These are phyloP conservation scores for Protomyces pachydermus DNA, from an alignment of 1,139 yeast species.

Conservation along the genomic window DNA sequence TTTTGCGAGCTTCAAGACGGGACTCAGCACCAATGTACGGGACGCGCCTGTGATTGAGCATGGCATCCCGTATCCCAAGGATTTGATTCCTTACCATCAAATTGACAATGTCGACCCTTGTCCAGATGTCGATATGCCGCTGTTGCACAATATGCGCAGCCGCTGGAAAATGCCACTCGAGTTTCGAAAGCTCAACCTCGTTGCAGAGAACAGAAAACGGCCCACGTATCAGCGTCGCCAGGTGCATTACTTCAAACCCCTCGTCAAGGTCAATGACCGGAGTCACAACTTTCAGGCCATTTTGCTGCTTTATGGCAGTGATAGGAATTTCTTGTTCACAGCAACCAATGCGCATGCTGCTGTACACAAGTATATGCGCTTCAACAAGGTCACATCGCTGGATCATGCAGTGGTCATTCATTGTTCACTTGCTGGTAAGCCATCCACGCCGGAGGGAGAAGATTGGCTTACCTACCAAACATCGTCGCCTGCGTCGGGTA, in stretches of 20 bases:
- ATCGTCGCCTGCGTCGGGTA: conserved; percentile 10
- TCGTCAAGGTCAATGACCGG: conserved; percentile 1
- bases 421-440: conserved; percentile 9
- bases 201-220: conserved; percentile 2
- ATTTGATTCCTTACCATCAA: neutral
- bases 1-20: conserved; percentile 19
- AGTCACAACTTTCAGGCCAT: conserved; percentile 24
- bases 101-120: neutral
- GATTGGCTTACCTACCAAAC: conserved; percentile 23
- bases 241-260: conserved; percentile 11
- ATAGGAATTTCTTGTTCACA: conserved; percentile 21
- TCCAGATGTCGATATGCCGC: conserved; percentile 22
- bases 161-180: conserved; percentile 24
- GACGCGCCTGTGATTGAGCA: conserved; percentile 14
- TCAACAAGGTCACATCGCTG: conserved; percentile 9
- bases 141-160: conserved; percentile 12
- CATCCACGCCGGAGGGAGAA: conserved; percentile 10
- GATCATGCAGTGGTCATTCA: conserved; percentile 22
- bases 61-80: conserved; percentile 20
- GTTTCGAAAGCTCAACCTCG: conserved; percentile 10
- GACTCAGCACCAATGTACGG: neutral
- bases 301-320: conserved; percentile 17
- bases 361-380: neutral
- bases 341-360: conserved; percentile 24
- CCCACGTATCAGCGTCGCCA: conserved; percentile 14